A percentile compares a stretch with the other conserved stretches of the same genome.
These are phyloP conservation scores for Tulasnella sp. DNA, from an alignment of 768 basidiomycete genomes.

Conservation along the genomic window DNA sequence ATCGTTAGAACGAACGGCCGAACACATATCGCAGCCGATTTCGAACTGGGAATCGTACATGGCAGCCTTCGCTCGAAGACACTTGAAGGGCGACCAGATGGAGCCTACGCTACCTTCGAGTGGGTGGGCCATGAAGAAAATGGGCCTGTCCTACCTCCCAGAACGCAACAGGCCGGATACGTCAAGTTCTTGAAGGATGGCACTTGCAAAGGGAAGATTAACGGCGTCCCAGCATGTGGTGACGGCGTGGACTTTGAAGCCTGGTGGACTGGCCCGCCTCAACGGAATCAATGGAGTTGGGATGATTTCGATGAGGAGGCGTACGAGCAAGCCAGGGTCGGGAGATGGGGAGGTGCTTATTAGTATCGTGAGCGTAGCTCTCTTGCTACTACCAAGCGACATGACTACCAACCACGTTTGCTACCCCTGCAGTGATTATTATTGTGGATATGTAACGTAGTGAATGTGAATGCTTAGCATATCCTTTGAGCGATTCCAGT, in stretches of 20 bases:
- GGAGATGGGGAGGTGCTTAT: background rate
- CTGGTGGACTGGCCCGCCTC: conserved; percentile 4
- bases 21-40: conserved; percentile 16
- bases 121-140: conserved; percentile 24
- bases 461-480: background rate
- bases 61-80: conserved; percentile 14
- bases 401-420: background rate
- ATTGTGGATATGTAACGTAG: background rate
- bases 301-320: conserved; percentile 24
- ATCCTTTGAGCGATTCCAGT: background rate
- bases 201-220: conserved; percentile 12
- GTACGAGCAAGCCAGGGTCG: conserved; percentile 15
- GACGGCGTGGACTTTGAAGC: conserved; percentile 19
- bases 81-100: conserved; percentile 13
- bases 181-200: conserved; percentile 24
- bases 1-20: conserved; percentile 16
- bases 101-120: conserved; percentile 20
- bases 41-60: conserved; percentile 10
- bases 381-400: background rate
- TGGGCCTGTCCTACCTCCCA: conserved; percentile 2
- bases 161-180: background rate
- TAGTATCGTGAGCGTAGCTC: background rate
- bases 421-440: background rate
- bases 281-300: conserved; percentile 6
- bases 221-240: background rate